Evolutionary conservation across 108 stramenopile genomes (phyloP).

Genomic region (Cyclotella sp.): DNA sequence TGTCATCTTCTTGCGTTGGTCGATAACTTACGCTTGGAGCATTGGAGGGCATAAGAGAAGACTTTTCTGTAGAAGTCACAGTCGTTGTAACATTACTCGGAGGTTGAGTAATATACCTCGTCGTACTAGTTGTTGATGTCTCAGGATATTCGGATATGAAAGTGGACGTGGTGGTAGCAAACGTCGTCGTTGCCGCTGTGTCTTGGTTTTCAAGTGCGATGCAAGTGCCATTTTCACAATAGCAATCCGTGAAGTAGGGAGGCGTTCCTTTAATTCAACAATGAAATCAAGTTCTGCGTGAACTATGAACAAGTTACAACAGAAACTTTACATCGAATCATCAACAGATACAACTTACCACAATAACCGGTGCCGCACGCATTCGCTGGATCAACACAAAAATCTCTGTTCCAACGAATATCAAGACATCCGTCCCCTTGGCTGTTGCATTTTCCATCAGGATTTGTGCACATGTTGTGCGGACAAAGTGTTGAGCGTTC

Average conservation of each 20-base stretch:
- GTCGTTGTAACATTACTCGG: no score
- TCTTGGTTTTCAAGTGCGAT: neutral
- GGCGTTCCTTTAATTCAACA: slow-evolving; percentile 4
- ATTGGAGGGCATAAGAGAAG: no score
- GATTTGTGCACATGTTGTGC: slow-evolving; percentile 5
- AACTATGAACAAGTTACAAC: no score
- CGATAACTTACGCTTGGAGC: no score
- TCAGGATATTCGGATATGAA: neutral
- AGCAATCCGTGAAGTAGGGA: slow-evolving; percentile 1
- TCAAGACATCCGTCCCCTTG: neutral
- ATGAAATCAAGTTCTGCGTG: no score
- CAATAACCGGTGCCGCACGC: slow-evolving; percentile 1
- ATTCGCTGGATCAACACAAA: neutral
- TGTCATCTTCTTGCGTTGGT: no score
- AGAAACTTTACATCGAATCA: neutral
- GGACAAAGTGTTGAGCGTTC: slow-evolving; percentile 8
- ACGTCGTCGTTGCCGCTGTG: neutral
- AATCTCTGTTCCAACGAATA: slow-evolving; percentile 10
- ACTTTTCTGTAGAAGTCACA: no score
- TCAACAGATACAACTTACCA: neutral
- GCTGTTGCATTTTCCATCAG: slow-evolving; percentile 2
- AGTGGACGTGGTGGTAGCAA: neutral
- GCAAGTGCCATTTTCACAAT: slow-evolving; percentile 2
- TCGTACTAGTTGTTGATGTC: no score
- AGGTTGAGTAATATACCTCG: no score